Evolutionary conservation across 2,329 filamentous ascomycete genomes (phyloP).

Genomic region (Aspergillus sp.): DNA sequence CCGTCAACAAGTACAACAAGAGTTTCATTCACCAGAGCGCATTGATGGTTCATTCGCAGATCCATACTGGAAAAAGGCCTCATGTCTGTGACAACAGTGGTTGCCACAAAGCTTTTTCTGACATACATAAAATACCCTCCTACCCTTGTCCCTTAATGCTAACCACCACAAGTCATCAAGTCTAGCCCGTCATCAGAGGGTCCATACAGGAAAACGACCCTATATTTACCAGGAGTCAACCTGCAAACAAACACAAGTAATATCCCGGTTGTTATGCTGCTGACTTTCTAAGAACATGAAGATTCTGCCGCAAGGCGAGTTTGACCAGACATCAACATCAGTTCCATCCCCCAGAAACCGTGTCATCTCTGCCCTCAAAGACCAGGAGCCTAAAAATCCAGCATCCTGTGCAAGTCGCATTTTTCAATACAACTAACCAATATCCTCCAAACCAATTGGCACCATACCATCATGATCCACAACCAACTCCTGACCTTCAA

Average conservation of each 20-base stretch:
- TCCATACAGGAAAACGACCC: constrained; percentile 43
- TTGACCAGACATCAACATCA: constrained; percentile 45
- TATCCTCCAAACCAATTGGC: constrained; percentile 40
- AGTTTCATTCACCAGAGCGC: constrained; percentile 52
- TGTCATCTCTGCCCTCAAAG: constrained; percentile 39
- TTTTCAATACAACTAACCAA: constrained; percentile 35
- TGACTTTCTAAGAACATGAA: constrained; percentile 15
- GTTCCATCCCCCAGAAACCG: constrained; percentile 37
- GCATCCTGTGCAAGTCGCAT: constrained; percentile 34
- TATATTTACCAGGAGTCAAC: constrained; percentile 44
- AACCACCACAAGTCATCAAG: constrained; percentile 37
- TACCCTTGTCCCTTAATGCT: constrained; percentile 6
- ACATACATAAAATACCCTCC: constrained; percentile 34
- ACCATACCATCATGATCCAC: constrained; percentile 35
- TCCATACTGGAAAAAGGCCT: constrained; percentile 48
- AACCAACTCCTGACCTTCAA: constrained; percentile 40
- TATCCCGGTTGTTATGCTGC: not conserved
- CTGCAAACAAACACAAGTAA: constrained; percentile 41
- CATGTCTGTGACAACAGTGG: constrained; percentile 46
- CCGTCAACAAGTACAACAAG: constrained; percentile 47
- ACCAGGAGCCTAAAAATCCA: constrained; percentile 39
- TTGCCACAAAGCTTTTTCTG: constrained; percentile 48
- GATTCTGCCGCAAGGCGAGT: constrained; percentile 45
- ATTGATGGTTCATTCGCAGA: constrained; percentile 48
- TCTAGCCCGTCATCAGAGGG: constrained; percentile 43